phyloP scores from a whole-genome alignment of 345 rosid genomes.

The Brassica nigra region DNA sequence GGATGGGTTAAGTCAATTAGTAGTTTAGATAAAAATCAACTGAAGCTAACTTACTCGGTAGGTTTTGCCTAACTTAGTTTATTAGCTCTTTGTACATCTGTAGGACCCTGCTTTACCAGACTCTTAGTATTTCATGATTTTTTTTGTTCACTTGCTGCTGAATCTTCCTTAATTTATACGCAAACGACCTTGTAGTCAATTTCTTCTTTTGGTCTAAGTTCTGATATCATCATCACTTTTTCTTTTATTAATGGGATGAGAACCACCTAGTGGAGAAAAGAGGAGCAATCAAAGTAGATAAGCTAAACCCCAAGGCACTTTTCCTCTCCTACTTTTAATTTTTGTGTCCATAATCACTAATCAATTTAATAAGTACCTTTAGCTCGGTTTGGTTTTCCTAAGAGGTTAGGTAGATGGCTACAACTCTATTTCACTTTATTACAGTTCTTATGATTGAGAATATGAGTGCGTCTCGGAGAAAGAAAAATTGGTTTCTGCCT shows the following conservation, averaged over 20 bases:
- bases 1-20: constrained; percentile 16
- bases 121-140: constrained; percentile 13
- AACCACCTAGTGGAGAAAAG: constrained; percentile 27
- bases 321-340: constrained; percentile 13
- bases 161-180: constrained; percentile 40
- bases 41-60: constrained; percentile 38
- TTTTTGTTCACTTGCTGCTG: not conserved
- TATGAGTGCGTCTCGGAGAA: not conserved
- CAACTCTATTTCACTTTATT: constrained; percentile 26
- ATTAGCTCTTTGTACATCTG: constrained; percentile 20
- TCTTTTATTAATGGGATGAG: constrained; percentile 22
- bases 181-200: constrained; percentile 21
- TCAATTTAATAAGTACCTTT: constrained; percentile 7
- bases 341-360: constrained; percentile 4
- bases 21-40: constrained; percentile 29
- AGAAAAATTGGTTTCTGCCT: not conserved
- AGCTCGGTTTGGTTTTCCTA: constrained; percentile 21
- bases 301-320: constrained; percentile 25
- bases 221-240: constrained; percentile 25
- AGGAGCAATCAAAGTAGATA: constrained; percentile 27
- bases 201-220: constrained; percentile 26
- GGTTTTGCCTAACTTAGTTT: constrained; percentile 16
- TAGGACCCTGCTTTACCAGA: constrained; percentile 43
- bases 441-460: constrained; percentile 12
- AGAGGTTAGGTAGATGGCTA: constrained; percentile 32